Base-by-base conservation (phyloP, 2,329 filamentous ascomycete species). In the Coniochaeta sp. region DNA sequence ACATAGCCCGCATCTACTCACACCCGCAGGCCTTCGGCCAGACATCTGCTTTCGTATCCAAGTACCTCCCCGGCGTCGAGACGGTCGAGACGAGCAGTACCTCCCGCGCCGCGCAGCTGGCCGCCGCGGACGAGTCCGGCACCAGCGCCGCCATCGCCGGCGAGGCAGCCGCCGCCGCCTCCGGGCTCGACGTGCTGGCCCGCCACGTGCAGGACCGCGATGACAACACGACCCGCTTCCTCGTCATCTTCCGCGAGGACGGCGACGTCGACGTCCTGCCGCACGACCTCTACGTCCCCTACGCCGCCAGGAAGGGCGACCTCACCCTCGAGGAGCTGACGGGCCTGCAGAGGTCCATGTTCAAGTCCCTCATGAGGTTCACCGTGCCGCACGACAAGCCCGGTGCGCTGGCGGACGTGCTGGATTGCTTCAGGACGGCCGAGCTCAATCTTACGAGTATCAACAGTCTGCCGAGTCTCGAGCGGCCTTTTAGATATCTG, bases 21-120 rank as follows among this genome's bases (percentile, higher is more conserved):
- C 95, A 99, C 74, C 93, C 93, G 10, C 95, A 99, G 75, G 95
- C 92, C 30, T 96, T 95, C 80, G 92, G 92, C 28, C 95, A 99
- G 76, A 97, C 93, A 74, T 86, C 87, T 52, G 74, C 71, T 9
- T 96, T 96, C 74, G 82, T 97, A 28, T 79, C 81, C 9, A 77
- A 80, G 30, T 79, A 90, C 67, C 83, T 96, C 63, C 87, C 86
- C 66, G 84, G 84, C 52, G 80, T 88, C n/a, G 91, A 96, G 75
- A 82, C 87, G 58, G 84, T 93, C 62, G 93, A 98, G 70, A 88
- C 91, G 50, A 89, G 87, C 62, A 95, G 89, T 30, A 99, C 95
- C 6, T 93, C 89, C 66, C 87, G 86, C 64, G 95, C 91, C 0
- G 93, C 93, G 0, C 86, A 93, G 73, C 82, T 96, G 40, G 89